Evolutionary conservation across 257 asterid species (phyloP).

Genomic region (Coffea canephora): DNA sequence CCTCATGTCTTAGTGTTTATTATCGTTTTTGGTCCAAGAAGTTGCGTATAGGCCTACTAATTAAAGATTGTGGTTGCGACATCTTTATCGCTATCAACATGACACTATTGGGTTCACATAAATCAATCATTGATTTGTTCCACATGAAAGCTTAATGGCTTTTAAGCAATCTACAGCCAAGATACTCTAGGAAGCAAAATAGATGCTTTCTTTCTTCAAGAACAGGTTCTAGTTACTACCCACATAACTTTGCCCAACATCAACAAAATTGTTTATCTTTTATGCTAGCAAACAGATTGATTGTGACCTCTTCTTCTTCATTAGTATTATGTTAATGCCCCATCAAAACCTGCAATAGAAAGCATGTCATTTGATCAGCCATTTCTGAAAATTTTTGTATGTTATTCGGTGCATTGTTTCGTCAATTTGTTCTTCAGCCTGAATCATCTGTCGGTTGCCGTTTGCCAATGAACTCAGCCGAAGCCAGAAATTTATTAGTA

Average conservation of each 20-base stretch:
- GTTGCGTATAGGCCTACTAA: neutral
- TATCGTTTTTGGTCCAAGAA: neutral
- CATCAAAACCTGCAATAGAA: neutral
- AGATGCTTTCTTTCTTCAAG: neutral
- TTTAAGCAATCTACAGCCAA: neutral
- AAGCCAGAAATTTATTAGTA: neutral
- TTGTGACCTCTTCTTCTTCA: neutral
- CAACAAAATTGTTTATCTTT: neutral
- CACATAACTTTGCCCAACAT: neutral
- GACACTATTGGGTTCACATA: constrained; percentile 9
- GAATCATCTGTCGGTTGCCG: neutral
- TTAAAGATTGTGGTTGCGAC: neutral
- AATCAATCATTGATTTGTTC: neutral
- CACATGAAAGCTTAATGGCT: neutral
- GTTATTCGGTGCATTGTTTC: neutral
- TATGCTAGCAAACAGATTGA: constrained; percentile 4
- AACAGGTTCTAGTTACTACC: neutral
- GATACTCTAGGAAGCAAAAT: neutral
- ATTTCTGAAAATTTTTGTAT: neutral
- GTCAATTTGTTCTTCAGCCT: neutral
- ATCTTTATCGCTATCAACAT: constrained; percentile 14
- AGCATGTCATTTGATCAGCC: neutral
- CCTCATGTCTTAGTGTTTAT: neutral
- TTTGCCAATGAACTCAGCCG: neutral
- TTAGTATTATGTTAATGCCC: neutral